Evolutionary conservation across 352 stramenopile species (phyloP), one percentile per base, ranked within the genome.

Genomic region (Phytophthora vignae): DNA sequence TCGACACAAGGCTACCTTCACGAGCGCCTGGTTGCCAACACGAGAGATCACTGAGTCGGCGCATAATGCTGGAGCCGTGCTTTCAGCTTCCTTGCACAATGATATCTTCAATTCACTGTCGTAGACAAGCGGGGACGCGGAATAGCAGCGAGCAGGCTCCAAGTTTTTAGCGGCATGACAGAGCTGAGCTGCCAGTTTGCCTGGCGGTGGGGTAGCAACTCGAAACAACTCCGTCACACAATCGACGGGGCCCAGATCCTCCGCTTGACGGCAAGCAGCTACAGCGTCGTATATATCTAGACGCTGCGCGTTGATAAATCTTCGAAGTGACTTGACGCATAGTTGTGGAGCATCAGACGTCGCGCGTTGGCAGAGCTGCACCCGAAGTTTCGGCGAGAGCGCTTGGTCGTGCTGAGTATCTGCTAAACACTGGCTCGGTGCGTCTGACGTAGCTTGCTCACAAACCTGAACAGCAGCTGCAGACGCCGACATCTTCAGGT

Each of bases 121-220:
- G 63, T 81, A 90, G 4, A 63, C 62, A 14, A 48, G 38, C 50
- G 85, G 83, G 1, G 82, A 61, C 0, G 38, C 55, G 7, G 60
- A 65, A 46, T 83, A 87, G 54, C 83, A 92, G 29, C 59, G 61
- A 27, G 78, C 78, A 53, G 78, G 80, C 9, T 74, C 70, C 4
- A 54, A 48, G 14, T 55, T 81, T n/a, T 58, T 67, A 33, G 80
- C 76, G 14, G 33, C 50, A 38, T 55, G 56, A 10, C 78, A 88
- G 25, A 88, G 54, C 22, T 69, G 40, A 33, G 55, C 56, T 4
- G 62, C 61, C 22, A 60, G 27, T 12, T 27, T 69, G 55, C 50
- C 53, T 44, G 55, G 48, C 25, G 54, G 48, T 12, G 49, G 60
- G 3, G 25, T 14, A 40, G 52, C 22, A 14, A 19, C 31, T 61